Conservation (phyloP, 2,329 filamentous ascomycete species). For the Rutstroemia sydowiana region DNA sequence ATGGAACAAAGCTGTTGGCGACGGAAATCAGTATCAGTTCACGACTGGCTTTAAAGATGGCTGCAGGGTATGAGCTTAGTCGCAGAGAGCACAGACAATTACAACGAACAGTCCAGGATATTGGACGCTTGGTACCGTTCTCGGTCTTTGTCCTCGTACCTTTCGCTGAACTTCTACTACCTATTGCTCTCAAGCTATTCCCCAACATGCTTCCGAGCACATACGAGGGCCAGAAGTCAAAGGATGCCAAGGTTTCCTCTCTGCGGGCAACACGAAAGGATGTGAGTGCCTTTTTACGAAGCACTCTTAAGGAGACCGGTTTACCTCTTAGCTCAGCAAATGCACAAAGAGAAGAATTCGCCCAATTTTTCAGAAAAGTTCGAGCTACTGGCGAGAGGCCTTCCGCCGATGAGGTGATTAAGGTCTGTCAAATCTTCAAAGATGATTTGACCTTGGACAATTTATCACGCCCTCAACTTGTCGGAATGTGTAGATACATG, state of each 20-base stretch:
- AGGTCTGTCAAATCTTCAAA: constrained; percentile 98
- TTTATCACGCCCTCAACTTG: constrained; percentile 85
- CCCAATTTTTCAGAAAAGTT: constrained; percentile 95
- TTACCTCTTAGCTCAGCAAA: constrained; percentile 77
- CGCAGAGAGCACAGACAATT: constrained; percentile 90
- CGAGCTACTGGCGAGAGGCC: constrained; percentile 85
- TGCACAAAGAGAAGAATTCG: constrained; percentile 87
- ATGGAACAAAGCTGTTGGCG: constrained; percentile 89
- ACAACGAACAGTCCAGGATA: constrained; percentile 85
- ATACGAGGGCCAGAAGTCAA: constrained; percentile 85
- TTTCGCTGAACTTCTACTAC: constrained; percentile 87
- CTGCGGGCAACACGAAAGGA: constrained; percentile 85
- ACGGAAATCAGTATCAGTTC: constrained; percentile 92
- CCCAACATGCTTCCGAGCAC: constrained; percentile 96
- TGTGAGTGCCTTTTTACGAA: constrained; percentile 81
- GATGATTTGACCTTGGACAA: constrained; percentile 97
- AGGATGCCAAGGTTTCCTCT: constrained; percentile 77
- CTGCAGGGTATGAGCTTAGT: constrained; percentile 91
- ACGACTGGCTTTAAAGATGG: constrained; percentile 90
- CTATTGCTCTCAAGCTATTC: constrained; percentile 87
- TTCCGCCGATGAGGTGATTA: constrained; percentile 86
- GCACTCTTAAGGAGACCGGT: constrained; percentile 88
- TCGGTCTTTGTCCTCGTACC: constrained; percentile 96
- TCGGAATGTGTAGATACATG: constrained; percentile 98
- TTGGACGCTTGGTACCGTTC: constrained; percentile 88